Conservation (phyloP, 768 basidiomycete genomes). For the Trametes cinnabarina region DNA sequence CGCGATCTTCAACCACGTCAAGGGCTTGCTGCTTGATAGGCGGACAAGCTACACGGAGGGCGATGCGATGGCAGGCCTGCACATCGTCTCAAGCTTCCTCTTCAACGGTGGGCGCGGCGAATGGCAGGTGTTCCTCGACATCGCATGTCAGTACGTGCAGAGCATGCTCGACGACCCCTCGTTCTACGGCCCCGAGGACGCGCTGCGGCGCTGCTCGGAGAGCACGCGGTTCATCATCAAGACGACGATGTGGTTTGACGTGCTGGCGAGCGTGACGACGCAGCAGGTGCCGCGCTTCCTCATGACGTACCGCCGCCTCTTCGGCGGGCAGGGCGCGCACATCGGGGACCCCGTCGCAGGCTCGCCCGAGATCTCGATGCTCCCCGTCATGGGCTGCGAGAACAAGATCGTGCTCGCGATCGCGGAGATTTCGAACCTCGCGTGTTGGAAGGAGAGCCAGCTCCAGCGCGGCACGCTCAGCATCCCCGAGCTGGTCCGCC, state of each 20-base stretch:
- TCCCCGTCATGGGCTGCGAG: conserved; percentile 82
- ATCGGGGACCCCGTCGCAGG: conserved; percentile 33
- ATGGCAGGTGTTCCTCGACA: conserved; percentile 65
- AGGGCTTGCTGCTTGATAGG: conserved; percentile 13
- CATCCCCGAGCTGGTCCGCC: conserved; percentile 56
- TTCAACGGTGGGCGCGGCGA: conserved; percentile 73
- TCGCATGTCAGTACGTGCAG: conserved; percentile 58
- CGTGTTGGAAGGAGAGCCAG: conserved; percentile 60
- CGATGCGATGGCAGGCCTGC: conserved; percentile 77
- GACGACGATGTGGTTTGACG: conserved; percentile 86
- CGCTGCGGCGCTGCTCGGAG: conserved; percentile 45
- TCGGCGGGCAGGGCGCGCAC: conserved; percentile 43
- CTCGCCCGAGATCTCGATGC: conserved; percentile 60
- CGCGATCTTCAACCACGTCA: conserved; percentile 24
- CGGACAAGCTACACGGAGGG: conserved; percentile 44
- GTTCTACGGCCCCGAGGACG: conserved; percentile 41
- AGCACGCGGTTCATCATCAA: conserved; percentile 73
- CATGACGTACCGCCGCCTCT: conserved; percentile 53
- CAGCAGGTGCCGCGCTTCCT: conserved; percentile 57
- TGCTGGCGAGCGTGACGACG: conserved; percentile 76
- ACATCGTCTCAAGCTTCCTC: conserved; percentile 72
- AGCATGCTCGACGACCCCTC: conserved; percentile 40
- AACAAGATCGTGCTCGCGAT: conserved; percentile 77
- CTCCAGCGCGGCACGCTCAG: conserved; percentile 46
- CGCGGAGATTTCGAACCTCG: conserved; percentile 66